phyloP scores from a whole-genome alignment of 805 yeast genomes.

The Nakazawaea wyomingensis region DNA sequence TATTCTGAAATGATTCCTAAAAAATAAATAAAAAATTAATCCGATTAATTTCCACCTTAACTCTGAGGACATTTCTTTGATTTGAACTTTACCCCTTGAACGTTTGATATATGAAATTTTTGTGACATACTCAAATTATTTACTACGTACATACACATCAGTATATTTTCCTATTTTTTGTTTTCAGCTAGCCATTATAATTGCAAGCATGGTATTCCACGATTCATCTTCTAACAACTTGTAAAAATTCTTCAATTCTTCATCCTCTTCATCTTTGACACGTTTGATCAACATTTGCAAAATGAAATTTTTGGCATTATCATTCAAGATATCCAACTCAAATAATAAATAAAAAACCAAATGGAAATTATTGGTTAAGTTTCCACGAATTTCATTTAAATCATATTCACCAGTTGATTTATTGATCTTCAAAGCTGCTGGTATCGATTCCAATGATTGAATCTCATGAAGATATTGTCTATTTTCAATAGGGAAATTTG shows the following conservation, averaged over 20 bases:
- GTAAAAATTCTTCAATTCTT: conserved; percentile 20
- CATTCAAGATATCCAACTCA: conserved; percentile 51
- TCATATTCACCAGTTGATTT: conserved; percentile 16
- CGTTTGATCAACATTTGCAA: conserved; percentile 35
- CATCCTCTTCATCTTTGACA: conserved; percentile 12
- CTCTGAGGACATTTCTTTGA: no score
- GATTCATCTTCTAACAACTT: conserved; percentile 60
- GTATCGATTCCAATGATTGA: conserved; percentile 58
- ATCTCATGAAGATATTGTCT: conserved; percentile 69
- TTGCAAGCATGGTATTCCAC: conserved; percentile 76
- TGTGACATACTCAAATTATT: no score
- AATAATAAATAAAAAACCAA: conserved; percentile 50
- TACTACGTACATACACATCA: no score
- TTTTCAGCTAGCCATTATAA: conserved; percentile 24
- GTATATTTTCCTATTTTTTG: no score
- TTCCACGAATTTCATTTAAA: conserved; percentile 27
- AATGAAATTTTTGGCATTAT: conserved; percentile 47
- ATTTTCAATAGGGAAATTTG: conserved; percentile 71
- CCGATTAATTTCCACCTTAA: no score
- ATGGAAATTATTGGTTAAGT: conserved; percentile 68
- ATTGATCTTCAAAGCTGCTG: conserved; percentile 39
- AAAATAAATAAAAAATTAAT: no score
- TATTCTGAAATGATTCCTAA: no score
- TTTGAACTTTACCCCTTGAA: no score
- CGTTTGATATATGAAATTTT: no score